Evolutionary conservation across 768 basidiomycete species (phyloP), one percentile per base, ranked within the genome.

Genomic region (Tricholoma hemisulphureum): DNA sequence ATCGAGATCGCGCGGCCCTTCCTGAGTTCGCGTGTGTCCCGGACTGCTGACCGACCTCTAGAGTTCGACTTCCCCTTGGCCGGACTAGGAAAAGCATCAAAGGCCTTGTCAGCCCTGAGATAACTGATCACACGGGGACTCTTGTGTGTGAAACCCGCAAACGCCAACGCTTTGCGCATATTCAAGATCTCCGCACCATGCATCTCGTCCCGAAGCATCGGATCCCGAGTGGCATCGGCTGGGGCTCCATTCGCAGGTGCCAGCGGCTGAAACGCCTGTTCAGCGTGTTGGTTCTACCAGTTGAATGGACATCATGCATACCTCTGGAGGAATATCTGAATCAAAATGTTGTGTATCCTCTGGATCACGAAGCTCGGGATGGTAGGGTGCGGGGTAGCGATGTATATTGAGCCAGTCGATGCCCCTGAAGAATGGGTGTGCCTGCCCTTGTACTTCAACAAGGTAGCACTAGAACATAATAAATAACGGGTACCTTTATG

Each of bases 321-420:
- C 94, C 85, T 95, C 92, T 34, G 89, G 77, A 20, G 92, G 92
- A 66, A 97, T 98, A 71, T 96, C 93, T 53, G 89, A 85, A 72
- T 98, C 95, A 62, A 99, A 98, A 73, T 99, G 95, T 59, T 86
- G 82, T 14, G 96, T 98, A 71, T 98, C 95, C 65, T 89, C 91
- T 24, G 91, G 88, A 61, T 84, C 78, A 28, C 69, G 76, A 58
- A 99, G 82, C 61, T 94, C 87, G 28, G 96, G 97, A 58, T 83
- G 85, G 79, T 95, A 98, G 14, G 95, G 95, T 10, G 95, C 91
- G 54, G 83, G 80, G 68, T 87, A 87, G 51, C 80, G 80, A 71
- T 95, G 93, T 34, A 98, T 88, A 65, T 89, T 90, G 46, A 80
- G 77, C 89, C 90, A 98, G 68, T 98, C 93, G 60, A 97, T 87